phyloP scores from a whole-genome alignment of 139 green algal genomes.

The Medakamo hakoo region DNA sequence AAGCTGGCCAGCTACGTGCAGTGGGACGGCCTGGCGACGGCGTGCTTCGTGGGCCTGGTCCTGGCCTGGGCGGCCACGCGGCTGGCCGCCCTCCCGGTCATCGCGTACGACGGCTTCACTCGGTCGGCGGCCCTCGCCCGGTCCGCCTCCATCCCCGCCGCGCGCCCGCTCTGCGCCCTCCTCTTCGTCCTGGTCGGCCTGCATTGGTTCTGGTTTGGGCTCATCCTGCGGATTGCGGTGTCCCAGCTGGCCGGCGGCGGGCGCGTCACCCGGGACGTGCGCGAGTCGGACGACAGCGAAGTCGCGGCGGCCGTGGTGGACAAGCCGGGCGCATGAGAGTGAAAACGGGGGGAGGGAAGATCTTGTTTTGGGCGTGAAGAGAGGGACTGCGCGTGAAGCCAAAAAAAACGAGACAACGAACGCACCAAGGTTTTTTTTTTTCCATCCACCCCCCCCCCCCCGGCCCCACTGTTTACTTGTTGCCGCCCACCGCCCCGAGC shows the following conservation, averaged over 20 bases:
- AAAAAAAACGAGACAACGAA: too few relatives aligned
- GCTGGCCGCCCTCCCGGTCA: background rate
- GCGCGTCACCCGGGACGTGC: background rate
- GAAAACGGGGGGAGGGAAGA: too few relatives aligned
- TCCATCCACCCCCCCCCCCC: background rate
- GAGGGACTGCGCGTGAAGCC: too few relatives aligned
- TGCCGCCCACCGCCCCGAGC: constrained; percentile 12
- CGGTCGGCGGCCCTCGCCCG: too few relatives aligned
- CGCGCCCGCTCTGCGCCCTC: background rate
- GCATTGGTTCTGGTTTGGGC: background rate
- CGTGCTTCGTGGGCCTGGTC: background rate
- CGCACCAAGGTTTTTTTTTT: background rate
- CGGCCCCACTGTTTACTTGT: background rate
- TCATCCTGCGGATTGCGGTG: background rate
- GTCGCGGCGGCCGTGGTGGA: too few relatives aligned
- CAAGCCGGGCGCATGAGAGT: too few relatives aligned
- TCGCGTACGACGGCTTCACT: too few relatives aligned
- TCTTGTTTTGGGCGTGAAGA: too few relatives aligned
- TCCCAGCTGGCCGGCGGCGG: background rate
- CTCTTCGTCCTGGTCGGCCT: background rate
- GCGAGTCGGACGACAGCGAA: background rate
- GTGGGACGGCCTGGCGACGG: background rate
- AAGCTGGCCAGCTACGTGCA: background rate
- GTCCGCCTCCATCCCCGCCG: background rate
- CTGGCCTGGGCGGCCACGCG: background rate